Conservation (phyloP, 495 filamentous ascomycete species). For the Umbilicaria muhlenbergii region DNA sequence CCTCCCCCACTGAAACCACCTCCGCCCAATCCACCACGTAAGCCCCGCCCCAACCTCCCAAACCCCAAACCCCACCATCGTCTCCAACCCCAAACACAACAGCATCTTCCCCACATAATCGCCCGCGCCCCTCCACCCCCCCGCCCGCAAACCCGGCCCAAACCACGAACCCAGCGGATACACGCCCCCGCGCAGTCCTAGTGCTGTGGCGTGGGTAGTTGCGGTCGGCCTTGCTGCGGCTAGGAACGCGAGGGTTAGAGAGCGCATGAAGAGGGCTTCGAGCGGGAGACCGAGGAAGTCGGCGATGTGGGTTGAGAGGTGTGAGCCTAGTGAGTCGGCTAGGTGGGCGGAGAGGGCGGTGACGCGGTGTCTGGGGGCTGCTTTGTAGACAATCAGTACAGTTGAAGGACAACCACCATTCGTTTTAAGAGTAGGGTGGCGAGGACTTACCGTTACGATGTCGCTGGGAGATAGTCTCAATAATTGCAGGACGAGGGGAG, state of each 20-base stretch:
- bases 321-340: slow-evolving; percentile 28
- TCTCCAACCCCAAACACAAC: slow-evolving; percentile 30
- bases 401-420: no score
- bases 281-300: slow-evolving; percentile 29
- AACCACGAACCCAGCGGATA: slow-evolving; percentile 24
- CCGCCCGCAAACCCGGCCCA: slow-evolving; percentile 16
- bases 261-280: slow-evolving; percentile 31
- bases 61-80: slow-evolving; percentile 25
- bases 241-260: slow-evolving; percentile 27
- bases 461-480: not conserved
- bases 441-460: not conserved
- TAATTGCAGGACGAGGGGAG: not conserved
- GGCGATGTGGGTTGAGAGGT: slow-evolving; percentile 27
- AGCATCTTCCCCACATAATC: slow-evolving; percentile 29
- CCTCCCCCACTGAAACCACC: slow-evolving; percentile 30
- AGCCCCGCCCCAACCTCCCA: slow-evolving; percentile 29
- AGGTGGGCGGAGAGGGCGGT: slow-evolving; percentile 35
- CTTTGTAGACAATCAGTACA: slow-evolving; percentile 2
- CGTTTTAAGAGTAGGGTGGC: not conserved
- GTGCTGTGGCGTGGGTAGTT: not conserved
- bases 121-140: slow-evolving; percentile 20
- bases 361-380: slow-evolving; percentile 22
- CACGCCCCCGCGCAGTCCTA: slow-evolving; percentile 17
- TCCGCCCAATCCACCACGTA: slow-evolving; percentile 29
- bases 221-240: slow-evolving; percentile 13